Percentiles rank a stretch among this genome's conserved stretches.
These are phyloP conservation scores for Closterium sp. DNA, from an alignment of 139 green algal genomes.

Conservation along the genomic window DNA sequence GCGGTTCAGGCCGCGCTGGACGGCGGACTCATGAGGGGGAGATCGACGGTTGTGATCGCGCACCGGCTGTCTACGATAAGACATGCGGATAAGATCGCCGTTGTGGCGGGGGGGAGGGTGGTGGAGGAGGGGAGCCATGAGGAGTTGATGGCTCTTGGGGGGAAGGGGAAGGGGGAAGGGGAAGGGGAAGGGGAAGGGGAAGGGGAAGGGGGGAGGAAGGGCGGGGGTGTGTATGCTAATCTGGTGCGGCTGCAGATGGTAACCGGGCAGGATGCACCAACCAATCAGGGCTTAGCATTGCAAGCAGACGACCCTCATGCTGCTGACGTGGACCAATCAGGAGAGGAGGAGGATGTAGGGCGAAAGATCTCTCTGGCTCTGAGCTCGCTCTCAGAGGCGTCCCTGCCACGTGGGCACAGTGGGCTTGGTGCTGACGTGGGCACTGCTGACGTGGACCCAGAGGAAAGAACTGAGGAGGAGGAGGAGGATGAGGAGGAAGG, in stretches of 20 bases:
- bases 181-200: constrained; percentile 54
- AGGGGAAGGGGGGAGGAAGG: constrained; percentile 49
- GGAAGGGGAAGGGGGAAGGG: constrained; percentile 48
- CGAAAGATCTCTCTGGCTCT: background rate
- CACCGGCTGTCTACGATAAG: constrained; percentile 49
- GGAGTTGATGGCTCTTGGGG: constrained; percentile 51
- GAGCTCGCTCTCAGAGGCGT: background rate
- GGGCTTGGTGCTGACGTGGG: too few relatives aligned
- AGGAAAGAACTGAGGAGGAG: background rate
- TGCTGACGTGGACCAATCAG: too few relatives aligned
- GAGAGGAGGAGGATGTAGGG: too few relatives aligned
- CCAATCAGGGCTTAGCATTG: background rate
- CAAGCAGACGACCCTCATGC: background rate
- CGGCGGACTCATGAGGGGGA: constrained; percentile 47
- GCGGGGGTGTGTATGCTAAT: constrained; percentile 27
- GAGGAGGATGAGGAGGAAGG: background rate
- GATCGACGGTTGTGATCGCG: constrained; percentile 46
- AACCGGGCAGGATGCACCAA: background rate
- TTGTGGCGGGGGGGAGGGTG: constrained; percentile 35
- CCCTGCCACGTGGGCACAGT: too few relatives aligned
- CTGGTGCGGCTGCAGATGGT: constrained; percentile 23
- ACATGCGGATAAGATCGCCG: constrained; percentile 44
- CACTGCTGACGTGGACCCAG: too few relatives aligned
- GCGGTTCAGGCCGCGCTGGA: constrained; percentile 79
- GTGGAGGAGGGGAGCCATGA: constrained; percentile 41